Evolutionary conservation across 2,329 filamentous ascomycete species (phyloP), one percentile per base, ranked within the genome.

Genomic region (Escovopsis sp.): DNA sequence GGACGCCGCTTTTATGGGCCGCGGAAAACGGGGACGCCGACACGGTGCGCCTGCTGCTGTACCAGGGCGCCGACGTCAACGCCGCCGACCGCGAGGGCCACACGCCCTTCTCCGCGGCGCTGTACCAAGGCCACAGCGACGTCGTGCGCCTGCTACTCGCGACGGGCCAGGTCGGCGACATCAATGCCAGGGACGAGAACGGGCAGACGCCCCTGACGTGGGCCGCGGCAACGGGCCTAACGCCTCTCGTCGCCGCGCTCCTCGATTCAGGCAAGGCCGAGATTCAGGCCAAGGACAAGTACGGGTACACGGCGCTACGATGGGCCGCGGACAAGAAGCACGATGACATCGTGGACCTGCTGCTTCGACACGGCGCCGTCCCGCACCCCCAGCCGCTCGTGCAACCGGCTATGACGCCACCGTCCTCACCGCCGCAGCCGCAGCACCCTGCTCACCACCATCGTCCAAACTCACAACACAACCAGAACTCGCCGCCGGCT

Each of bases 41-140:
- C 9, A 31, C 40, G 6, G 37, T 35, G 7, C 34, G 33, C 16
- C 18, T 41, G 7, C 37, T 43, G 15, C 29, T 41, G 5, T 27
- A 32, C 10, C 5, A 31, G 5, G 32, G 35, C 4, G 30, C 35
- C 12, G 15, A 39, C 18, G 8, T 26, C 4, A 13, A 26, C 2
- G 23, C 10, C 4, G 2, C 12, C 1, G 10, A 29, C 14, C 5
- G 27, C 7, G 8, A 27, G 3, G 33, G 32, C 11, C 6, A 3
- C 10, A 40, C 35, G 13, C 28, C 33, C 5, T 18, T 38, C 9
- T 17, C 27, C 15, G 6, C 10, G 3, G 41, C 35, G 3, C 16
- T n/a, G 5, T 19, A 4, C 13, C 17, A 21, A 16, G 26, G 34
- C 8, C 34, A 35, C 16, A 19, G 6, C 14, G 26, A 35, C 4